These are phyloP conservation scores for Volvariella volvacea DNA, from an alignment of 1,284 basidiomycete species.

Conservation along the genomic window DNA sequence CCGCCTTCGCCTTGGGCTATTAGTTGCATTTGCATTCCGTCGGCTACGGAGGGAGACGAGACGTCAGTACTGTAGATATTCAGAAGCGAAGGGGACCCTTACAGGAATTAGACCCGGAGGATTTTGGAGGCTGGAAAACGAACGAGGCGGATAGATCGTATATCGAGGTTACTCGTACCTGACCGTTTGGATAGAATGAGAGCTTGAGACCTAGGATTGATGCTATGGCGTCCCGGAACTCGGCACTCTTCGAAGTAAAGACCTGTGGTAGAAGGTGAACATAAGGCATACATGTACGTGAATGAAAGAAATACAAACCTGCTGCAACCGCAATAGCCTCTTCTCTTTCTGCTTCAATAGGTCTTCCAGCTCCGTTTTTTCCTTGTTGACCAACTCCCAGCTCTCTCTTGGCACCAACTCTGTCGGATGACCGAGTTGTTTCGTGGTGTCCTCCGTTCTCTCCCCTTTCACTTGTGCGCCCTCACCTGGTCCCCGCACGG, in stretches of 20 bases:
- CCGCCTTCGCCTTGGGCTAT: constrained; percentile 63
- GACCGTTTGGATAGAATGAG: constrained; percentile 78
- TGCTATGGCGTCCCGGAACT: constrained; percentile 77
- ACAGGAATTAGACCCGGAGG: neutral
- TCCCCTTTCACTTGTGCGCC: constrained; percentile 17
- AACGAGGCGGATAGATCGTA: constrained; percentile 70
- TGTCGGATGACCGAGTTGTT: constrained; percentile 13
- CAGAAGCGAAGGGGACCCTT: no score
- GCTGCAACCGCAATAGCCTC: constrained; percentile 62
- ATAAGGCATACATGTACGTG: neutral
- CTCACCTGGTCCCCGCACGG: neutral
- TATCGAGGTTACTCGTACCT: constrained; percentile 76
- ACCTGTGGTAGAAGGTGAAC: constrained; percentile 37
- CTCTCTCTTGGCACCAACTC: constrained; percentile 62
- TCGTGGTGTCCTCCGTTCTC: constrained; percentile 9
- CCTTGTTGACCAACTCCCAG: constrained; percentile 56
- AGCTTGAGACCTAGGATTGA: constrained; percentile 81
- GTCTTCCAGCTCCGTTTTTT: constrained; percentile 56
- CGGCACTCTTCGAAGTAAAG: constrained; percentile 68
- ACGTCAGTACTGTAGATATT: neutral
- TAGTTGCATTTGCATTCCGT: constrained; percentile 58
- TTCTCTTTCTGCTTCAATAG: constrained; percentile 70
- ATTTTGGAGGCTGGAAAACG: constrained; percentile 54
- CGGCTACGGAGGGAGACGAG: constrained; percentile 15
- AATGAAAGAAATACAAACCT: constrained; percentile 31